A percentile compares a stretch with the other conserved stretches of the same genome.
Conservation (phyloP, 768 basidiomycete species). For the Trametes gibbosa region DNA sequence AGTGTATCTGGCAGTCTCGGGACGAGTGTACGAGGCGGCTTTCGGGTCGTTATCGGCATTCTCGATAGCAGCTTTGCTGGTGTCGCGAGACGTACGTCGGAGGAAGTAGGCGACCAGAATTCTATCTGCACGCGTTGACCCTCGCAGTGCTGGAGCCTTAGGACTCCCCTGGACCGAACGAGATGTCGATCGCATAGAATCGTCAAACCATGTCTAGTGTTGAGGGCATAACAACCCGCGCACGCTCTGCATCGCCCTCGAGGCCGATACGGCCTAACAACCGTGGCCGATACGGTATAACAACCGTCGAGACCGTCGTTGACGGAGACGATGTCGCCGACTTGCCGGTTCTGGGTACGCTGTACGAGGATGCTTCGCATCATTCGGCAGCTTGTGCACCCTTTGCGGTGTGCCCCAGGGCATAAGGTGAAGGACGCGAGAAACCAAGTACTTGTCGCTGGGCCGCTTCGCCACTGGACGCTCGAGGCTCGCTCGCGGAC, state of each 20-base stretch:
- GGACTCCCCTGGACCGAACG: neutral
- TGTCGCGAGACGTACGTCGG: constrained; percentile 17
- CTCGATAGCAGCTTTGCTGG: constrained; percentile 3
- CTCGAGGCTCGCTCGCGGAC: constrained; percentile 10
- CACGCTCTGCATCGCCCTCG: too few species aligned
- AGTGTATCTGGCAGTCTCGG: constrained; percentile 14
- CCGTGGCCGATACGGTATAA: neutral
- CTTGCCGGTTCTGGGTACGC: constrained; percentile 4
- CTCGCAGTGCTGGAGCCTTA: neutral
- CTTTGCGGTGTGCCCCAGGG: constrained; percentile 5
- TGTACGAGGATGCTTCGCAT: constrained; percentile 17
- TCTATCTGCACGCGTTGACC: constrained; percentile 2
- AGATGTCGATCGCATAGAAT: neutral
- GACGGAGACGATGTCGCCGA: neutral
- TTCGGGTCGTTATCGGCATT: constrained; percentile 15
- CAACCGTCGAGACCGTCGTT: neutral
- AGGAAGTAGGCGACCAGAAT: constrained; percentile 11
- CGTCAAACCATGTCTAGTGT: neutral
- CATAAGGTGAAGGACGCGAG: constrained; percentile 8
- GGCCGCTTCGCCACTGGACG: constrained; percentile 16
- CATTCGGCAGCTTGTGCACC: constrained; percentile 15
- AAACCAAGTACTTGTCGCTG: constrained; percentile 2
- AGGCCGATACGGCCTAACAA: neutral
- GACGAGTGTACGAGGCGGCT: constrained; percentile 16
- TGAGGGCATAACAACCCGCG: too few species aligned